Base-by-base conservation (phyloP, 441 rosid species). In the Pelargonium fulgidum region DNA sequence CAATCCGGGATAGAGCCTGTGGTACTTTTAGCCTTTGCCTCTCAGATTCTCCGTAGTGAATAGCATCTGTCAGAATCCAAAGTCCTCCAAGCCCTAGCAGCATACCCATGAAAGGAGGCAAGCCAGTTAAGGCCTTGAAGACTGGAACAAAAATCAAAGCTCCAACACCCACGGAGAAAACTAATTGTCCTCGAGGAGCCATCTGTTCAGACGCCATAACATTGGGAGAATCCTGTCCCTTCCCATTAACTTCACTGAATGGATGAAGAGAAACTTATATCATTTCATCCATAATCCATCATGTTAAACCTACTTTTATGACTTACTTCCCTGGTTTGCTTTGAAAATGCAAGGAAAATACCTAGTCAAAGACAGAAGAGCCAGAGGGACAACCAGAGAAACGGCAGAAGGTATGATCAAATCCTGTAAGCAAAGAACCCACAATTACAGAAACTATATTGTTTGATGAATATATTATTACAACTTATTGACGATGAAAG, bases 41-140 rank as follows among this genome's bases (percentile, higher is more conserved):
- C 79, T 89, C 93, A 3, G 96, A 89, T 80, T 93, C 95, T 33
- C 98, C 96, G 47, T 84, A 93, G 75, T 91, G 98, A 81, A 93
- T 91, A 67, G 96, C 97, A 75, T 93, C 99, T 0, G 99, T 93
- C 70, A 93, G 87, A 83, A 91, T 82, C 98, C 98, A 93, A 16
- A 93, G 96, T 73, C 91, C 97, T 82, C 98, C 95, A 36, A 93
- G 98, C 44, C 97, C 97, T 14, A 93, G 81, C 76, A 93, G 85
- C 74, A 93, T 88, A 16, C 96, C 98, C 95, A 93, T 88, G 82
- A 76, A 91, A 62, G 98, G 98, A 79, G 96, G 98, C 82, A 93
- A 80, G 71, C 98, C 97, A 8, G 97, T 93, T 54, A 93, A 74
- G 78, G 96, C 85, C 81, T 89, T 93, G 79, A 93, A 93, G 67